A percentile compares a stretch with the other conserved stretches of the same genome.
Conservation (phyloP, 192 early-diverging fungal genomes). For the Mortierella claussenii region DNA sequence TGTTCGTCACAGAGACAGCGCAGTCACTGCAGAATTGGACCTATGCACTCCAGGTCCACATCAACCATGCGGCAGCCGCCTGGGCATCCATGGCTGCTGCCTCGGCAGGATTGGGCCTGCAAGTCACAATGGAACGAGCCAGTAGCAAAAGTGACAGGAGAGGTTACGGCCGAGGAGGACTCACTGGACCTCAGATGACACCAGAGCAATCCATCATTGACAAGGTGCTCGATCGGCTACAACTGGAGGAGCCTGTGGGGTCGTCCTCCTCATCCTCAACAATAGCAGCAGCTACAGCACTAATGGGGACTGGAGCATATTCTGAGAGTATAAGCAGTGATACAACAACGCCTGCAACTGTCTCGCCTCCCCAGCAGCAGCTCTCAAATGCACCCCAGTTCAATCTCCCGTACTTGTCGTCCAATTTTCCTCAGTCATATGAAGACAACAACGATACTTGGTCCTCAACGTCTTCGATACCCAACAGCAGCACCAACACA, state of each 20-base stretch:
- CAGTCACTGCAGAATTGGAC: conserved; percentile 45
- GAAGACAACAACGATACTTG: conserved; percentile 44
- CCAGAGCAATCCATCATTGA: conserved; percentile 40
- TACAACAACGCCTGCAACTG: not conserved
- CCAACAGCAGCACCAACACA: conserved; percentile 33
- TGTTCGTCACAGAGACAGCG: conserved; percentile 22
- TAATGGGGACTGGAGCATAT: not conserved
- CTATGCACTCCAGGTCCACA: conserved; percentile 29
- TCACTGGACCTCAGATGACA: not conserved
- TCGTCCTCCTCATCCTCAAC: not conserved
- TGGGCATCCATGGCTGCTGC: conserved; percentile 8
- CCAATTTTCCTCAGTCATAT: conserved; percentile 24
- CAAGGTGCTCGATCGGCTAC: conserved; percentile 36
- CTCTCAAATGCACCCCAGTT: not conserved
- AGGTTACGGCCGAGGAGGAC: too few species aligned
- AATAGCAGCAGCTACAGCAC: not conserved
- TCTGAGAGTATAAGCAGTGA: not conserved
- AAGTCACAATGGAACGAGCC: not conserved
- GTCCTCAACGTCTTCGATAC: conserved; percentile 41
- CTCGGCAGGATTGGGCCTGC: not conserved
- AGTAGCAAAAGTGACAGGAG: not conserved
- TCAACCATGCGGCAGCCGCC: conserved; percentile 18
- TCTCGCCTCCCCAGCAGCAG: not conserved
- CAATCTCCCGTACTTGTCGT: conserved; percentile 3
- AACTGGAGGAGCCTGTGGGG: conserved; percentile 17